Evolutionary conservation across 1,139 yeast genomes (phyloP), one percentile per base, ranked within the genome.

Genomic region (Suhomyces choctaworum): DNA sequence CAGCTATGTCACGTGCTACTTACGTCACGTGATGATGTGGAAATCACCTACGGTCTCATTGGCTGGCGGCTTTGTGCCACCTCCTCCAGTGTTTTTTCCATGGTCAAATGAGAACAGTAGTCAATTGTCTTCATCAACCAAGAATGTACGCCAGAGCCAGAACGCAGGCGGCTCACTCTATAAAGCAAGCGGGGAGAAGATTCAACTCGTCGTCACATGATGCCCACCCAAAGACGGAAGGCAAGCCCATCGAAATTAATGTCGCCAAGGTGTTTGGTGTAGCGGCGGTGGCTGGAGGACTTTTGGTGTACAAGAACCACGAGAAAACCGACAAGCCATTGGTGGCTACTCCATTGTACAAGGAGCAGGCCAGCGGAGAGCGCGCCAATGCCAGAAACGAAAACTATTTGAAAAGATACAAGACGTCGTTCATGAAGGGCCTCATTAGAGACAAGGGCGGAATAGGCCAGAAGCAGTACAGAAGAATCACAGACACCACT

Each of bases 381-480:
- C 65, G 73, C 42, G 55, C 48, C 16, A 56, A 56, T 40, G 54
- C 59, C 48, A 64, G 76, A 60, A 62, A 58, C 42, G 70, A 64
- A 42, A 62, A 57, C 44, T 65, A 59, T 51, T 54, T 58, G 36
- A 62, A 60, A 42, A 60, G 67, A 48, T 68, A 68, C 56, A 66
- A 69, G 49, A 52, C 63, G 11, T 68, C 73, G 12, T 68, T 69
- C 51, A 57, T 69, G 44, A 68, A 66, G 51, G 59, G 59, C n/a
- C 64, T 59, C 43, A 67, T 66, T 34, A 66, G 64, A 52, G 76
- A 71, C 48, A 70, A 67, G 52, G 76, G 76, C 32, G 75, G 76
- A 32, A 57, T 67, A 50, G 75, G 74, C 36, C 72, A 64, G 51
- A 64, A 57, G 45, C 71, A 66, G 45, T 64, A 59, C 48, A 65